phyloP scores from a whole-genome alignment of 768 basidiomycete genomes.

The Obba rivulosa region DNA sequence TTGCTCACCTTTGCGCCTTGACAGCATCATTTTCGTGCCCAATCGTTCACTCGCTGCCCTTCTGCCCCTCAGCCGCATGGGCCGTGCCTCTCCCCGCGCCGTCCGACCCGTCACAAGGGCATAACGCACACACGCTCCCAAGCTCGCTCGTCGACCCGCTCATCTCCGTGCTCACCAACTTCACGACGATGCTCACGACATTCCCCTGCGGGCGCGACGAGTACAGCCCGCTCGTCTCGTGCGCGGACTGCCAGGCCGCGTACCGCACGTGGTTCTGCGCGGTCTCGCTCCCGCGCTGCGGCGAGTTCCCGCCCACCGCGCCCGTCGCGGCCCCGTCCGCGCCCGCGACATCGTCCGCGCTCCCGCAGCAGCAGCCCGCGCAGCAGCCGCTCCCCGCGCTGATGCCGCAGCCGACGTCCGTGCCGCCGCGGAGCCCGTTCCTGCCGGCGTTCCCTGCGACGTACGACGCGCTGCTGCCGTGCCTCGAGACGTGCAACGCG shows the following conservation, averaged over 20 bases:
- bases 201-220: slow-evolving; percentile 75
- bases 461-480: slow-evolving; percentile 69
- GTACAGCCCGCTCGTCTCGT: slow-evolving; percentile 76
- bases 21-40: slow-evolving; percentile 65
- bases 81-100: slow-evolving; percentile 61
- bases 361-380: slow-evolving; percentile 15
- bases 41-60: slow-evolving; percentile 65
- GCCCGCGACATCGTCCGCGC: slow-evolving; percentile 25
- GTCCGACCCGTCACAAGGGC: slow-evolving; percentile 33
- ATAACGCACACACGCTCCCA: slow-evolving; percentile 51
- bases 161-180: slow-evolving; percentile 59
- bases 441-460: slow-evolving; percentile 38
- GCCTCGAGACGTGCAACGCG: slow-evolving; percentile 70
- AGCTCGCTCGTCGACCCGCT: slow-evolving; percentile 43
- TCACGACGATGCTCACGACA: slow-evolving; percentile 65
- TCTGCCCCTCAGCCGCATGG: slow-evolving; percentile 67
- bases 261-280: slow-evolving; percentile 80
- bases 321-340: slow-evolving; percentile 20
- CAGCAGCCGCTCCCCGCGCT: slow-evolving; percentile 48
- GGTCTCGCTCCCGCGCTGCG: slow-evolving; percentile 69
- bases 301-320: slow-evolving; percentile 41
- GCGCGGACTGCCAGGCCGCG: slow-evolving; percentile 65
- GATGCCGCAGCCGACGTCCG: slow-evolving; percentile 32
- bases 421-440: slow-evolving; percentile 38
- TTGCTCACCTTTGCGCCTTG: background rate